A percentile compares a stretch with the other conserved stretches of the same genome.
phyloP scores from a whole-genome alignment of 148 eudicot genomes.

The Selenicereus undatus region DNA sequence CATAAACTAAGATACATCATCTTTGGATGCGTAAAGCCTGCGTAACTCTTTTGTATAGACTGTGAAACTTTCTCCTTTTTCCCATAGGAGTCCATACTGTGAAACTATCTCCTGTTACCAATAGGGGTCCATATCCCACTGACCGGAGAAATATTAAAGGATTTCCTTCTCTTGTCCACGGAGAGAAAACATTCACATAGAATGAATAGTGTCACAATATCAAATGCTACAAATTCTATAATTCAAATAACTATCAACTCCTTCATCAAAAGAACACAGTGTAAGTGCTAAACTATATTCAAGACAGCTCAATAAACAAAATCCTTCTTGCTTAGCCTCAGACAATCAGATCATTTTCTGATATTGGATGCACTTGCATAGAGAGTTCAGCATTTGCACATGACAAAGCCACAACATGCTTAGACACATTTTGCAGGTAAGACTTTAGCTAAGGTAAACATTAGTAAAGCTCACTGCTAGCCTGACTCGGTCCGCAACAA shows the following conservation, averaged over 20 bases:
- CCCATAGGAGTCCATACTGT: background rate
- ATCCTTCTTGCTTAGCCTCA: slow-evolving; percentile 10
- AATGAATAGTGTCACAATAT: background rate
- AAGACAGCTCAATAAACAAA: background rate
- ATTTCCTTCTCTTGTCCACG: too few relatives aligned
- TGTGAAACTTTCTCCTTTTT: background rate
- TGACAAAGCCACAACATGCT: slow-evolving; percentile 8
- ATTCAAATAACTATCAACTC: background rate
- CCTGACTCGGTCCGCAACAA: background rate
- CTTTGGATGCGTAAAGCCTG: background rate
- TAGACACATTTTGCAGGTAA: background rate
- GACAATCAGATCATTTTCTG: background rate
- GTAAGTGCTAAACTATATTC: slow-evolving; percentile 5
- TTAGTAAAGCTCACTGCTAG: slow-evolving; percentile 5
- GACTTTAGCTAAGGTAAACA: slow-evolving; percentile 5
- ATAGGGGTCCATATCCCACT: too few relatives aligned
- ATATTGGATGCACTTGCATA: slow-evolving; percentile 16
- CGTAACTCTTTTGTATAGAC: background rate
- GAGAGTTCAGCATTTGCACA: background rate
- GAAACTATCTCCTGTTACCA: too few relatives aligned
- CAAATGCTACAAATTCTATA: background rate
- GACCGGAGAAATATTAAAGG: too few relatives aligned
- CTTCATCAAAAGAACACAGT: background rate
- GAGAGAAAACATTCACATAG: background rate
- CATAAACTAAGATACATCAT: background rate